Conservation (phyloP, 2,329 filamentous ascomycete genomes). For the Uncinocarpus reesii region DNA sequence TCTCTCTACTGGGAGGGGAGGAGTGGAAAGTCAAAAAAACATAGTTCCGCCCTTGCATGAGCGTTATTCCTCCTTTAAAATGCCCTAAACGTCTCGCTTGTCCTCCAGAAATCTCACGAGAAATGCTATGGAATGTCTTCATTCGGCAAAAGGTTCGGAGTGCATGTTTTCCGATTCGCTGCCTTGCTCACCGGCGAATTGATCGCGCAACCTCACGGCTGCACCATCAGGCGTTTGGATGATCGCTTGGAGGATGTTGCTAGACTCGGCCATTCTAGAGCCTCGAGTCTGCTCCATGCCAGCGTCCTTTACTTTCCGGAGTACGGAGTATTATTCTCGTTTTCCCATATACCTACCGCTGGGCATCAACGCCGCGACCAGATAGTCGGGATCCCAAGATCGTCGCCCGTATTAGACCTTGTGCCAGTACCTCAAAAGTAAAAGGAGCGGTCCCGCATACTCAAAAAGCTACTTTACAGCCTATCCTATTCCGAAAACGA, state of each 20-base stretch:
- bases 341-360: not conserved
- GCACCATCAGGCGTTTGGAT: too few species aligned
- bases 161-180: slow-evolving; percentile 2
- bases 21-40: not conserved
- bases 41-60: slow-evolving; percentile 10
- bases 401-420: not conserved
- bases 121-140: not conserved
- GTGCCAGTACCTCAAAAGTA: not conserved
- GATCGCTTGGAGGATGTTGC: too few species aligned
- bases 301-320: too few species aligned
- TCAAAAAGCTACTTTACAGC: not conserved
- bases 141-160: not conserved
- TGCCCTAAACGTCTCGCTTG: too few species aligned
- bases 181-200: not conserved
- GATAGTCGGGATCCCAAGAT: not conserved
- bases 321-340: not conserved
- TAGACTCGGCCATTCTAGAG: too few species aligned
- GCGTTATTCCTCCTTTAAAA: slow-evolving; percentile 3
- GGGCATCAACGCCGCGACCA: not conserved
- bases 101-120: too few species aligned
- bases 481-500: not conserved
- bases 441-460: not conserved
- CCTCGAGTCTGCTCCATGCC: too few species aligned
- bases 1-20: not conserved
- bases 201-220: not conserved